A percentile compares a stretch with the other conserved stretches of the same genome.
Evolutionary conservation across 176 grass and related monocot genomes (phyloP).

Genomic region (Triticum monococcum): DNA sequence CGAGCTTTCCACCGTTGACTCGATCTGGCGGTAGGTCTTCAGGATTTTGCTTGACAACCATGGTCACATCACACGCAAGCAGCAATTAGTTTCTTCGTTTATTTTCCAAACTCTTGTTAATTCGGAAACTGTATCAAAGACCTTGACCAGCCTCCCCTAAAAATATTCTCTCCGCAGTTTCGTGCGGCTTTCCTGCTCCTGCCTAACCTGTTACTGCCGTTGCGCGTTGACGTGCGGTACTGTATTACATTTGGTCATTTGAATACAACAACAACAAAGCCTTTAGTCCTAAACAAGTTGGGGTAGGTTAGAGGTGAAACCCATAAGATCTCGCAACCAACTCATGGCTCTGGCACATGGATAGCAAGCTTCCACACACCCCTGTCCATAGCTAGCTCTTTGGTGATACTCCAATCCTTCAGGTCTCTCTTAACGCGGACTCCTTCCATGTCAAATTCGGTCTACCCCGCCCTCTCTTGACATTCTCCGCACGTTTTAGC

Average conservation of each 20-base stretch:
- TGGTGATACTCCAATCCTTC: no score
- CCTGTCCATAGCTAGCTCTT: no score
- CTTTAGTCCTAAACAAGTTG: no score
- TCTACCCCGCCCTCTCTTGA: no score
- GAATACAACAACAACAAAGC: no score
- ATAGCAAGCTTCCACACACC: no score
- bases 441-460: no score
- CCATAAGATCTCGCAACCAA: no score
- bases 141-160: slow-evolving; percentile 23
- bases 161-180: slow-evolving; percentile 15
- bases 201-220: background rate
- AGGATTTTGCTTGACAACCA: background rate
- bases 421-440: no score
- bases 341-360: no score
- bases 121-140: slow-evolving; percentile 16
- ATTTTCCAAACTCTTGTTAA: background rate
- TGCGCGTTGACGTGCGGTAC: background rate
- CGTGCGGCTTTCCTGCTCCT: slow-evolving; percentile 18
- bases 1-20: slow-evolving; percentile 15
- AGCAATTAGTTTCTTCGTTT: background rate
- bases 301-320: no score
- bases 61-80: background rate
- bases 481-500: no score
- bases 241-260: background rate
- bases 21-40: slow-evolving; percentile 11